phyloP scores from a whole-genome alignment of 1,284 basidiomycete genomes.

The Vanrija humicola region DNA sequence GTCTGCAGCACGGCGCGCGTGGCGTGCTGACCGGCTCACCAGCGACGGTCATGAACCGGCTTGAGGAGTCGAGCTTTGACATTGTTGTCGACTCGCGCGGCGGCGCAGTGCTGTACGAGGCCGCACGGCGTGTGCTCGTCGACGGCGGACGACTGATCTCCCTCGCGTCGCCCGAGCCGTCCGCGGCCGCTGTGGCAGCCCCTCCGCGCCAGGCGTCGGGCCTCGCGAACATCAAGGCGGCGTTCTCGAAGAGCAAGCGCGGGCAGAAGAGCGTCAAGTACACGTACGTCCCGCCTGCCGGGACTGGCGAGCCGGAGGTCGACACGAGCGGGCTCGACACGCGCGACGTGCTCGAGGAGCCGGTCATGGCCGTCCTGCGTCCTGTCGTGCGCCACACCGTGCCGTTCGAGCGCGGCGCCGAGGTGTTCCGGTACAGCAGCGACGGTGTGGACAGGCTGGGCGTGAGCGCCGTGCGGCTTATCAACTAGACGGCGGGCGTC shows the following conservation, averaged over 20 bases:
- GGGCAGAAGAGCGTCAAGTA: not conserved
- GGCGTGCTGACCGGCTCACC: conserved; percentile 42
- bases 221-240: not conserved
- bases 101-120: conserved; percentile 69
- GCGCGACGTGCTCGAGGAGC: conserved; percentile 45
- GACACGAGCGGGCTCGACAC: conserved; percentile 41
- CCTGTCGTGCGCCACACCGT: conserved; percentile 30
- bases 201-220: not conserved
- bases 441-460: not conserved
- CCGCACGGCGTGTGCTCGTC: conserved; percentile 60
- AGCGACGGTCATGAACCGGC: conserved; percentile 34
- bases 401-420: conserved; percentile 39
- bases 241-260: not conserved
- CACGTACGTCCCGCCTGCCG: conserved; percentile 33
- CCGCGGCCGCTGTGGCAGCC: not conserved
- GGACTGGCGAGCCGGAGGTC: conserved; percentile 43
- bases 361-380: conserved; percentile 29
- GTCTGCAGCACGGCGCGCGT: conserved; percentile 40
- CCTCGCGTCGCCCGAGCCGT: not conserved
- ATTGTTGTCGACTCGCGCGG: conserved; percentile 76
- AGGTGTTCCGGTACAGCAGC: conserved; percentile 29
- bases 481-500: not conserved
- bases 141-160: conserved; percentile 35
- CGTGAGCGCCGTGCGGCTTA: not conserved
- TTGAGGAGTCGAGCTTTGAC: conserved; percentile 57